Conservation (phyloP, 352 stramenopile species). For the Pythium inflatum region DNA sequence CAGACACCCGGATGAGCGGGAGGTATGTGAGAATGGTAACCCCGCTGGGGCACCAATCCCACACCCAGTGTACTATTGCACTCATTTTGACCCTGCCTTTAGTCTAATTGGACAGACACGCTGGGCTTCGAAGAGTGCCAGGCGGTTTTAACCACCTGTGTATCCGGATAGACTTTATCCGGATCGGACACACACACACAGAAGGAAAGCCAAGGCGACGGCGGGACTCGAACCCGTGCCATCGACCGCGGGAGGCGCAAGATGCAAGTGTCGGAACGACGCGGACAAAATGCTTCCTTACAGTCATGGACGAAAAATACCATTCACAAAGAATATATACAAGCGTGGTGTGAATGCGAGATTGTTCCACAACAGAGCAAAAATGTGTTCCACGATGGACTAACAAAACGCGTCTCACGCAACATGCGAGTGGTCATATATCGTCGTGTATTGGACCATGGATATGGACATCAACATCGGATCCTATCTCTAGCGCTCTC, state of each 20-base stretch:
- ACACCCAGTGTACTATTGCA: conserved; percentile 63
- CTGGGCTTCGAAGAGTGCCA: conserved; percentile 88
- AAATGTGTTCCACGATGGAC: too few species aligned
- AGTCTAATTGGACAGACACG: conserved; percentile 91
- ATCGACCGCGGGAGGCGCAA: conserved; percentile 17
- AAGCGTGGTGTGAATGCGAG: background rate
- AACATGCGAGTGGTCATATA: too few species aligned
- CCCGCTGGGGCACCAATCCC: conserved; percentile 34
- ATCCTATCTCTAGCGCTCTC: too few species aligned
- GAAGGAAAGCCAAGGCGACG: conserved; percentile 1
- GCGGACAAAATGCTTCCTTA: conserved; percentile 31
- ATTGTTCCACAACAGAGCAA: too few species aligned
- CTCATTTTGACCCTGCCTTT: conserved; percentile 89
- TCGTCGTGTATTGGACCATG: too few species aligned
- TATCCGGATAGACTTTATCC: conserved; percentile 20
- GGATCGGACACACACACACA: conserved; percentile 25
- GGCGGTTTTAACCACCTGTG: background rate
- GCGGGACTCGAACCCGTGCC: conserved; percentile 71
- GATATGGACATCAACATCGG: too few species aligned
- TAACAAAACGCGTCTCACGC: too few species aligned
- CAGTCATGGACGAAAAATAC: background rate
- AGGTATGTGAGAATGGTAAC: conserved; percentile 20
- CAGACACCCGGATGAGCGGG: conserved; percentile 83
- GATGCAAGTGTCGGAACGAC: conserved; percentile 22
- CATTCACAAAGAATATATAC: conserved; percentile 35